These are phyloP conservation scores for Liquidambar formosana DNA, from an alignment of 164 flowering plant species.

Conservation along the genomic window DNA sequence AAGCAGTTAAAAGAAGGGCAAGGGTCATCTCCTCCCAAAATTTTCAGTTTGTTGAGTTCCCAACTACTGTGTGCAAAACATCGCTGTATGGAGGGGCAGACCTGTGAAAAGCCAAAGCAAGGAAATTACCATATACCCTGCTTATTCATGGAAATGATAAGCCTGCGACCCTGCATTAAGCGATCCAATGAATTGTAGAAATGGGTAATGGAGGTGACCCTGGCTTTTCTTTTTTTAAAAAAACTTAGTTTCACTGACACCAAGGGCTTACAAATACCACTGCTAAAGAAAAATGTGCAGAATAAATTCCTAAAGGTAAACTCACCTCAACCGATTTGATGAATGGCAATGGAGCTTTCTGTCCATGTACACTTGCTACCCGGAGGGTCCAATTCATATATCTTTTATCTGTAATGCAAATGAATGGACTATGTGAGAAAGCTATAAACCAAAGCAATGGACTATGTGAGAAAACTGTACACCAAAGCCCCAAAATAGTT, in stretches of 20 bases:
- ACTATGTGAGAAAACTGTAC: conserved; percentile 1
- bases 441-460: not conserved
- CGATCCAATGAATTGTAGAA: not conserved
- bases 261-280: not conserved
- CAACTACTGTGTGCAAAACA: not conserved
- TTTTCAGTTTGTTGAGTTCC: not conserved
- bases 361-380: conserved; percentile 77
- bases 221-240: not conserved
- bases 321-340: conserved; percentile 79
- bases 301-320: not conserved
- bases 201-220: not conserved
- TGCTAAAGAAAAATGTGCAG: not conserved
- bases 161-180: not conserved
- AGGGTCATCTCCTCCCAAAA: not conserved
- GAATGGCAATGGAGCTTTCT: conserved; percentile 76
- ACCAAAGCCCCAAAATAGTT: not conserved
- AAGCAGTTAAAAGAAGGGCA: not conserved
- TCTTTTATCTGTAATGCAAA: conserved; percentile 57
- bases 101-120: not conserved
- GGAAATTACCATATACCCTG: not conserved
- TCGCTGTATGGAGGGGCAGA: not conserved
- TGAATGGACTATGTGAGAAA: conserved; percentile 6
- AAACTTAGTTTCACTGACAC: not conserved
- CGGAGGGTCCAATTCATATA: conserved; percentile 76
- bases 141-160: not conserved